Percentiles rank a stretch among this genome's conserved stretches.
These are phyloP conservation scores for Chaetothyriales sp. DNA, from an alignment of 2,329 filamentous ascomycete genomes.

Conservation along the genomic window DNA sequence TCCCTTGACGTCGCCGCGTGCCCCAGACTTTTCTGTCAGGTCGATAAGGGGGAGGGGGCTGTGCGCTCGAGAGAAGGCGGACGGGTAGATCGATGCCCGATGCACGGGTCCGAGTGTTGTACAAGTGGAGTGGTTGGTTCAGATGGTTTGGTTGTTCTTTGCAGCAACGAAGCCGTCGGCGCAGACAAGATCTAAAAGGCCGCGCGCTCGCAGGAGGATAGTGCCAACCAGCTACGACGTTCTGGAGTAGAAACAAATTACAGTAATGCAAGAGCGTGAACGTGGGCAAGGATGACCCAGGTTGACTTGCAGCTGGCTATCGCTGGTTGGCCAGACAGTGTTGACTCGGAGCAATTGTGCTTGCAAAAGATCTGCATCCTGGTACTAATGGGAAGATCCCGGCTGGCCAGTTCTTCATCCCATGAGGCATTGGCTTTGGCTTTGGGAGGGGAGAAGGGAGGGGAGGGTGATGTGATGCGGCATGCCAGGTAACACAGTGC, in stretches of 20 bases:
- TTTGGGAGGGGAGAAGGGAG: too few species aligned
- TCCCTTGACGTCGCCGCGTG: not conserved
- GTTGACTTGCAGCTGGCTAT: not conserved
- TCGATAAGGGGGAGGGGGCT: not conserved
- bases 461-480: too few species aligned
- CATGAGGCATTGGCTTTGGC: too few species aligned
- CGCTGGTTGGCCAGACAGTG: not conserved
- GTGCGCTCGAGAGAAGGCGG: not conserved
- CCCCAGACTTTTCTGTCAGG: not conserved
- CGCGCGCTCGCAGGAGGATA: not conserved
- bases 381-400: not conserved
- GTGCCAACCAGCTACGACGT: not conserved
- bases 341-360: not conserved
- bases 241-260: too few species aligned
- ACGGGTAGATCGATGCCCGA: not conserved
- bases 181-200: not conserved
- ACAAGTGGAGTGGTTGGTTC: not conserved
- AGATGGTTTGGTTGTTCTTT: not conserved
- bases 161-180: not conserved
- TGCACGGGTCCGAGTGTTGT: not conserved
- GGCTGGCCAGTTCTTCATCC: not conserved
- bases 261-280: not conserved
- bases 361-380: not conserved
- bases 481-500: too few species aligned
- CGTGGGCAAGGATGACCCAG: not conserved